Conservation (phyloP, 768 basidiomycete genomes). For the Phlegmacium glaucopus region DNA sequence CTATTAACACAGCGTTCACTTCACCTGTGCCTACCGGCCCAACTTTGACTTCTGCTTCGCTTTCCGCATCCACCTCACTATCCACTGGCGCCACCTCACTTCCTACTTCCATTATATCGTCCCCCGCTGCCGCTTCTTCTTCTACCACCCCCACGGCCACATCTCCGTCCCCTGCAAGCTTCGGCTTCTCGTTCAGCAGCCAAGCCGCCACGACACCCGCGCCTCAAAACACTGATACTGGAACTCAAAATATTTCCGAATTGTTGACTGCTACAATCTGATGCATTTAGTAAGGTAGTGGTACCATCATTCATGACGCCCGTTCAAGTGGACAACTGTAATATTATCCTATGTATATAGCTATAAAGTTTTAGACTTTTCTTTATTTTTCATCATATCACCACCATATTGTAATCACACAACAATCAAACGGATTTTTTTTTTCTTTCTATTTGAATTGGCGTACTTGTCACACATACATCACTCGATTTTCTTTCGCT, state of each 20-base stretch:
- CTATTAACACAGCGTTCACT: not conserved
- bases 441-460: no score
- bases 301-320: no score
- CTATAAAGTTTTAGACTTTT: no score
- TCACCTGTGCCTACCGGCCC: not conserved
- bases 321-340: no score
- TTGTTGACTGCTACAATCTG: not conserved
- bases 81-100: not conserved
- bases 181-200: not conserved
- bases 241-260: not conserved
- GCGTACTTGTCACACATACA: no score
- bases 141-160: no score
- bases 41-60: not conserved
- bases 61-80: not conserved
- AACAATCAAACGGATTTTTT: no score
- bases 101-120: not conserved
- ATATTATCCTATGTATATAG: no score
- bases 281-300: no score
- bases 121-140: not conserved
- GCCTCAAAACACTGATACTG: not conserved
- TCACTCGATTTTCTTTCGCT: no score
- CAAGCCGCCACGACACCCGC: not conserved
- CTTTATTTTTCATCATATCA: no score
- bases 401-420: no score
- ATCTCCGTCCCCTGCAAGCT: not conserved